phyloP scores from a whole-genome alignment of 768 basidiomycete genomes.

The Dacryopinax spathularia region DNA sequence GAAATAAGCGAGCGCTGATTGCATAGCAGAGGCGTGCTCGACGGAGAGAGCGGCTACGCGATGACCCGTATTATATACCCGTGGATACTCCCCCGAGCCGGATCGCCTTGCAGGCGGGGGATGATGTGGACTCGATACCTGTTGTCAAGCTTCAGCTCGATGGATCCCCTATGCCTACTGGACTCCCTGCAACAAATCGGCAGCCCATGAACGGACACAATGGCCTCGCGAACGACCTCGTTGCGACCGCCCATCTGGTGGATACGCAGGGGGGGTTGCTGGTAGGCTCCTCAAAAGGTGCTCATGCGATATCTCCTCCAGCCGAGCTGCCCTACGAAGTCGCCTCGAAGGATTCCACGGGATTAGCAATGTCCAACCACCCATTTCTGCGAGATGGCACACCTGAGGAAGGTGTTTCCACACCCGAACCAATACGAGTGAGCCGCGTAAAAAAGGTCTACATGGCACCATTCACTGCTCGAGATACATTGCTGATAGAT shows the following conservation, averaged over 20 bases:
- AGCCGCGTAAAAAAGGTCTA: slow-evolving; percentile 49
- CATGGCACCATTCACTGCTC: slow-evolving; percentile 18
- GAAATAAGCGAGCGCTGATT: slow-evolving; percentile 3
- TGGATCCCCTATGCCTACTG: slow-evolving; percentile 11
- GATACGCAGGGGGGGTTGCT: neutral
- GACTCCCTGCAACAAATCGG: slow-evolving; percentile 15
- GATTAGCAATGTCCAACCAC: slow-evolving; percentile 11
- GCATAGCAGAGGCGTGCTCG: slow-evolving; percentile 52
- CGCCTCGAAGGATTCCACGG: slow-evolving; percentile 22
- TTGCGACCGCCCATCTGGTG: neutral
- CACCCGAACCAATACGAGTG: slow-evolving; percentile 61
- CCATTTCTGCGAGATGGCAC: slow-evolving; percentile 44
- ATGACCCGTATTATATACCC: slow-evolving; percentile 85
- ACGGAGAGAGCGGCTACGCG: slow-evolving; percentile 55
- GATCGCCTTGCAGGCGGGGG: slow-evolving; percentile 16
- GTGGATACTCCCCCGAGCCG: slow-evolving; percentile 39
- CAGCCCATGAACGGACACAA: slow-evolving; percentile 27
- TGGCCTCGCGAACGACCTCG: too few species aligned
- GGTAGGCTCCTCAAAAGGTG: too few species aligned
- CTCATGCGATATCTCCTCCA: slow-evolving; percentile 4
- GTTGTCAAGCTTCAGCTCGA: slow-evolving; percentile 57
- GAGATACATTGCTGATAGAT: neutral
- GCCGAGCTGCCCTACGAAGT: slow-evolving; percentile 19
- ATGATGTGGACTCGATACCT: slow-evolving; percentile 84
- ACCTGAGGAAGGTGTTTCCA: slow-evolving; percentile 38